Percentiles rank a stretch among this genome's conserved stretches.
These are phyloP conservation scores for Multifurca ochricompacta DNA, from an alignment of 768 basidiomycete genomes.

Conservation along the genomic window DNA sequence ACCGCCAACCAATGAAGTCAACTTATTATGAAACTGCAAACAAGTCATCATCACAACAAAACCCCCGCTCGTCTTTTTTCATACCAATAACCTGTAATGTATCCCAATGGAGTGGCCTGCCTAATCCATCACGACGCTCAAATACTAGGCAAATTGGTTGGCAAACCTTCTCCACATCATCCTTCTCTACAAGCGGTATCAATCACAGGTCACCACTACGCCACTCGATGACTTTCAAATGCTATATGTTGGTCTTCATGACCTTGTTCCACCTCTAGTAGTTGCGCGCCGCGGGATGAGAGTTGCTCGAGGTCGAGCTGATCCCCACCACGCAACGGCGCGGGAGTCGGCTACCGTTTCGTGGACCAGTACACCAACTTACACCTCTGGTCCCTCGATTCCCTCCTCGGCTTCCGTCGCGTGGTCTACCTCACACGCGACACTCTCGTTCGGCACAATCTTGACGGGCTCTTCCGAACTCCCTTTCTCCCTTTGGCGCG, in stretches of 20 bases:
- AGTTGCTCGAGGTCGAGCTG: slow-evolving; percentile 28
- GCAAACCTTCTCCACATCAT: background rate
- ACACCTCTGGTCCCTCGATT: slow-evolving; percentile 34
- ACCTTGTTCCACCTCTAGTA: background rate
- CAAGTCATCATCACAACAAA: no score
- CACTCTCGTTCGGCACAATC: slow-evolving; percentile 35
- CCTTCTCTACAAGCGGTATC: background rate
- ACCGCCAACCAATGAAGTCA: no score
- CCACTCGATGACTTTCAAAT: slow-evolving; percentile 16
- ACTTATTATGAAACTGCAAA: no score
- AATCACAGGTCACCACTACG: background rate
- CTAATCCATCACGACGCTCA: background rate
- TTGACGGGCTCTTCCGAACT: slow-evolving; percentile 39
- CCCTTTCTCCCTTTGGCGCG: slow-evolving; percentile 37
- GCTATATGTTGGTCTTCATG: background rate
- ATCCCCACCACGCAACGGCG: slow-evolving; percentile 34
- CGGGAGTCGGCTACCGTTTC: slow-evolving; percentile 31
- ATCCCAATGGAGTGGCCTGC: background rate
- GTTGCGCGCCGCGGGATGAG: slow-evolving; percentile 33
- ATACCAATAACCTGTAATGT: background rate
- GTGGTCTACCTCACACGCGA: slow-evolving; percentile 38
- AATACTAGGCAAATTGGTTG: background rate
- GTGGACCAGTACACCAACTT: slow-evolving; percentile 40
- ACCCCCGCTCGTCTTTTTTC: no score
- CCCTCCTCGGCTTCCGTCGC: slow-evolving; percentile 24